Evolutionary conservation across 371 early-diverging fungal species (phyloP).

Genomic region (Sporodiniella umbellata): DNA sequence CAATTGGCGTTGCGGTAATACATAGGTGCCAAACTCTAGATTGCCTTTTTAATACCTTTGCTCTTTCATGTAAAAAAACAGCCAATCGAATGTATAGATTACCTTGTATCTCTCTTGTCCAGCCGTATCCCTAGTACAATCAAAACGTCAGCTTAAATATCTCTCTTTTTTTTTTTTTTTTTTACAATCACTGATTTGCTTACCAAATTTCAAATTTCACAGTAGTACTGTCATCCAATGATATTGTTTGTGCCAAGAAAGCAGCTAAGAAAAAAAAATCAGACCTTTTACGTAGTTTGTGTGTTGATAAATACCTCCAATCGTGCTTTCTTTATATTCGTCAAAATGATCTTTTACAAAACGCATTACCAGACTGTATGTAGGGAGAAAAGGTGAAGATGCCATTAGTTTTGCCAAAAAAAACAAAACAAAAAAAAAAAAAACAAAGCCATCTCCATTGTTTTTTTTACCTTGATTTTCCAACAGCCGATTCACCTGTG

Average conservation of each 20-base stretch:
- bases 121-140: slow-evolving; percentile 80
- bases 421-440: too few relatives aligned
- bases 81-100: too few relatives aligned
- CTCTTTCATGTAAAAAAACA: too few relatives aligned
- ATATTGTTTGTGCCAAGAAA: slow-evolving; percentile 75
- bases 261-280: slow-evolving; percentile 53
- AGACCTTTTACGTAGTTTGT: not conserved
- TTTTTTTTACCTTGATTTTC: slow-evolving; percentile 82
- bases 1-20: slow-evolving; percentile 98
- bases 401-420: too few relatives aligned
- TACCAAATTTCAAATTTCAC: slow-evolving; percentile 90
- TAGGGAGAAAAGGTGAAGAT: not conserved
- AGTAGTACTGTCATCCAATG: slow-evolving; percentile 67
- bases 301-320: slow-evolving; percentile 69
- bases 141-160: too few relatives aligned
- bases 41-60: too few relatives aligned
- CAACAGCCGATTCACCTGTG: slow-evolving; percentile 87
- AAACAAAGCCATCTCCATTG: too few relatives aligned
- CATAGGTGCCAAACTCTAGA: slow-evolving; percentile 97
- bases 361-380: slow-evolving; percentile 80
- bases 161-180: not conserved
- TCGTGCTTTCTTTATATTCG: slow-evolving; percentile 97
- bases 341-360: slow-evolving; percentile 97
- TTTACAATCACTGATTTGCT: too few relatives aligned
- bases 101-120: slow-evolving; percentile 94